Base-by-base conservation (phyloP, 176 grass and related monocot species). In the Hyparrhenia diplandra region DNA sequence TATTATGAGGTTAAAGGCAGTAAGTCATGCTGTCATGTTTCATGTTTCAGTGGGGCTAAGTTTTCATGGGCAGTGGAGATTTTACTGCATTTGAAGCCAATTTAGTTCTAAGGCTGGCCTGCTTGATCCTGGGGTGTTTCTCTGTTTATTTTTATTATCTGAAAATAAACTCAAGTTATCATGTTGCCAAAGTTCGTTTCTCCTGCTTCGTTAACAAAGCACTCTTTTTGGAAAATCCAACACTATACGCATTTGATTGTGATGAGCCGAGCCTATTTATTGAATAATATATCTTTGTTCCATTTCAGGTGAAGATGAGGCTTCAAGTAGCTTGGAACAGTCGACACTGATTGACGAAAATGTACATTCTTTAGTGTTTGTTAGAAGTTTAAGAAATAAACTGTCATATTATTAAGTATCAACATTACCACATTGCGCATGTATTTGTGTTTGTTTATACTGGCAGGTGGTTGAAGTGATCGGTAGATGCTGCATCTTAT, bases 291-390 rank as follows among this genome's bases (percentile, higher is more conserved):
- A 85, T 74, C 42, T 88, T 66, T 83, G 58, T 28, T 51, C 31
- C 45, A 29, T 92, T 87, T 87, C 81, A 99, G 96, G 96, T 77
- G 87, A 87, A 69, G 87, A 95, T 85, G 89, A 91, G 21, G 69
- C 77, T 72, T 99, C 90, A 5, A 76, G 70, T 76, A 82, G 73
- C 79, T 84, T 99, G 82, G 90, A 91, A 81, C 82, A 93, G 79
- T 88, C 76, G 18, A 88, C 90, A 64, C 86, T 91, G 74, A 35
- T 83, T 35, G 79, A 95, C 36, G 86, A 89, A 84, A 89, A 84
- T 70, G 92, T 99, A 71, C 74, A 90, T 18, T 30, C 42, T 75
- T 58, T n/a, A 18, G n/a, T 41, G 71, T 21, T 73, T 28, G 6
- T 78, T 61, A 62, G 52, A 62, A n/a, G 24, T 29, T 13, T 43